Percentiles rank a stretch among this genome's conserved stretches.
Conservation (phyloP, 2,329 filamentous ascomycete species). For the Aspergillus persii region DNA sequence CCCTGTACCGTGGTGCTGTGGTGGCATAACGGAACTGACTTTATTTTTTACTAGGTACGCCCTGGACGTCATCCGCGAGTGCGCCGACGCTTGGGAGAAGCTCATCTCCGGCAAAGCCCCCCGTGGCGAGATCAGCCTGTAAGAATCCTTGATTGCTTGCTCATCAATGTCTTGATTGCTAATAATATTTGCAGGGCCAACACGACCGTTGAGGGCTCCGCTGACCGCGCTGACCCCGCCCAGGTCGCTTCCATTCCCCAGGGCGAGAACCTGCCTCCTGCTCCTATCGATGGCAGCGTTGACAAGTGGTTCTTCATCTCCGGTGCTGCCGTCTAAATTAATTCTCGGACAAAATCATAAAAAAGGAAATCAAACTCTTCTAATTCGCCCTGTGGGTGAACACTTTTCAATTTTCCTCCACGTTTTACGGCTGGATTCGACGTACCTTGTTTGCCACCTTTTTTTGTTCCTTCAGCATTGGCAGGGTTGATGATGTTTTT, state of each 20-base stretch:
- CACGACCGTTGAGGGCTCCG: slow-evolving; percentile 69
- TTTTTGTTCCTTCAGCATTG: background rate
- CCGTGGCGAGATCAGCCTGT: slow-evolving; percentile 77
- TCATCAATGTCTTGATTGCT: slow-evolving; percentile 1
- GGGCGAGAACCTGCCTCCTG: slow-evolving; percentile 76
- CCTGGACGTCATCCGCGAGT: slow-evolving; percentile 92
- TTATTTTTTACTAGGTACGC: slow-evolving; percentile 64
- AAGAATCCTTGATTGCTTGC: slow-evolving; percentile 45
- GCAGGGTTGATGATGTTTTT: background rate
- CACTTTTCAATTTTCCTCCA: background rate
- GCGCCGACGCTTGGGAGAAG: slow-evolving; percentile 94
- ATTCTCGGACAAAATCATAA: slow-evolving; percentile 23
- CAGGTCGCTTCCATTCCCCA: slow-evolving; percentile 74
- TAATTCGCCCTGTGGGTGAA: slow-evolving; percentile 11
- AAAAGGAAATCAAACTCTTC: slow-evolving; percentile 29
- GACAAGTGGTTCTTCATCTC: slow-evolving; percentile 99
- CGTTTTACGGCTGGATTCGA: no score
- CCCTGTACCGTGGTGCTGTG: background rate
- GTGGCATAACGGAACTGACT: slow-evolving; percentile 12
- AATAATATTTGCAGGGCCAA: slow-evolving; percentile 63
- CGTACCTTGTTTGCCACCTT: no score
- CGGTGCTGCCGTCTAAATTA: slow-evolving; percentile 75
- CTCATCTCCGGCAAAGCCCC: slow-evolving; percentile 86
- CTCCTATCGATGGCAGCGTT: slow-evolving; percentile 90
- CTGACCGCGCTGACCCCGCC: slow-evolving; percentile 65